A percentile compares a stretch with the other conserved stretches of the same genome.
Conservation (phyloP, 805 yeast genomes). For the Lipomyces yamadae region DNA sequence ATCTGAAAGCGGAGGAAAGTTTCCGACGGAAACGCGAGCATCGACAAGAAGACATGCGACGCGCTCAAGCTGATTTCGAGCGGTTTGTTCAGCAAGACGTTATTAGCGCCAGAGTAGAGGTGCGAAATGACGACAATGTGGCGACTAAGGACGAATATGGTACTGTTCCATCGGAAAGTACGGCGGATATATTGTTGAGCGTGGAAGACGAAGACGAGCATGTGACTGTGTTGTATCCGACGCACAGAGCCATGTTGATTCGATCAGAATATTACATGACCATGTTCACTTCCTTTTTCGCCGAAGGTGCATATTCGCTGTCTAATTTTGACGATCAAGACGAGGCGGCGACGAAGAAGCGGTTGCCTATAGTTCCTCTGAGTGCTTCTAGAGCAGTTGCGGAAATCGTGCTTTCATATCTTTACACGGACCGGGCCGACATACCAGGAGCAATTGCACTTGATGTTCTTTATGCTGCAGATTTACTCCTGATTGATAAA, state of each 20-base stretch:
- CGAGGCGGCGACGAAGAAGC: slow-evolving; percentile 11
- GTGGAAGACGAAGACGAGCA: slow-evolving; percentile 27
- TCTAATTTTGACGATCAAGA: slow-evolving; percentile 14
- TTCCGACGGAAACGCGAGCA: slow-evolving; percentile 45
- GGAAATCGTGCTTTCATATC: slow-evolving; percentile 57
- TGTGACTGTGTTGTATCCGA: slow-evolving; percentile 56
- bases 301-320: slow-evolving; percentile 43
- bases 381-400: slow-evolving; percentile 49
- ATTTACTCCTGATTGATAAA: slow-evolving; percentile 58
- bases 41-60: slow-evolving; percentile 46
- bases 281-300: slow-evolving; percentile 61
- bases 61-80: slow-evolving; percentile 40
- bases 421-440: slow-evolving; percentile 64
- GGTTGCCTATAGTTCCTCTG: slow-evolving; percentile 43
- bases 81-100: slow-evolving; percentile 44
- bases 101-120: slow-evolving; percentile 23
- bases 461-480: slow-evolving; percentile 64
- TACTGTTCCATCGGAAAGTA: slow-evolving; percentile 30
- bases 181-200: slow-evolving; percentile 31
- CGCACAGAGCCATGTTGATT: slow-evolving; percentile 62
- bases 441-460: slow-evolving; percentile 58
- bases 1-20: slow-evolving; percentile 41
- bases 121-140: neutral
- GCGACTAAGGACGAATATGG: neutral
- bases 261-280: slow-evolving; percentile 68